Percentiles rank a stretch among this genome's conserved stretches.
Evolutionary conservation across 805 yeast species (phyloP).

Genomic region (Barnettozyma wickerhamii): DNA sequence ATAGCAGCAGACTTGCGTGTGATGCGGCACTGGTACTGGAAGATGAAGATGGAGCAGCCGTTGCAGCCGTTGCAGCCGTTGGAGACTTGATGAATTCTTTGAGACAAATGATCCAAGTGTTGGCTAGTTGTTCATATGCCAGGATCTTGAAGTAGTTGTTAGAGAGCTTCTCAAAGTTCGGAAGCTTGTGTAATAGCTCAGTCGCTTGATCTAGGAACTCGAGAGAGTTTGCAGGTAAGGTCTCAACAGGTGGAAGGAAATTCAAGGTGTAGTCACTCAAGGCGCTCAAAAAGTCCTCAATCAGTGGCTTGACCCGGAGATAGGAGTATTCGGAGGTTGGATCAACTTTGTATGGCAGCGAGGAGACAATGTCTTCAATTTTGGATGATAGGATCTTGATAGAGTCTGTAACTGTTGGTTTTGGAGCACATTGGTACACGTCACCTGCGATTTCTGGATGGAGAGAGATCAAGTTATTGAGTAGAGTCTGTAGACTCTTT

Average conservation of each 20-base stretch:
- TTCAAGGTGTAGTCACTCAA: constrained; percentile 70
- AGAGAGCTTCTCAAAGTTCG: constrained; percentile 51
- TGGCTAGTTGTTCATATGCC: constrained; percentile 58
- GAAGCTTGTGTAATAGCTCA: constrained; percentile 54
- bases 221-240: constrained; percentile 46
- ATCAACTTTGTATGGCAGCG: constrained; percentile 76
- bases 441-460: constrained; percentile 61
- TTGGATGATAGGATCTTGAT: constrained; percentile 43
- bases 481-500: constrained; percentile 45
- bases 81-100: constrained; percentile 24
- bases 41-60: neutral
- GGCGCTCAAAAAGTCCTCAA: constrained; percentile 65
- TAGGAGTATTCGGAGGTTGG: constrained; percentile 70
- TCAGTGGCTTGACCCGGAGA: constrained; percentile 61
- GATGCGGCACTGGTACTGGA: constrained; percentile 20
- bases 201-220: constrained; percentile 62
- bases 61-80: neutral
- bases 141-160: constrained; percentile 38
- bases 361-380: constrained; percentile 35
- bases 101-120: constrained; percentile 51
- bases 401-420: constrained; percentile 50
- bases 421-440: constrained; percentile 48
- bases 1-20: constrained; percentile 33
- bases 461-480: constrained; percentile 46
- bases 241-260: constrained; percentile 68